Percentiles rank a stretch among this genome's conserved stretches.
Evolutionary conservation across 768 basidiomycete species (phyloP).

Genomic region (Cystofilobasidium bisporidii): DNA sequence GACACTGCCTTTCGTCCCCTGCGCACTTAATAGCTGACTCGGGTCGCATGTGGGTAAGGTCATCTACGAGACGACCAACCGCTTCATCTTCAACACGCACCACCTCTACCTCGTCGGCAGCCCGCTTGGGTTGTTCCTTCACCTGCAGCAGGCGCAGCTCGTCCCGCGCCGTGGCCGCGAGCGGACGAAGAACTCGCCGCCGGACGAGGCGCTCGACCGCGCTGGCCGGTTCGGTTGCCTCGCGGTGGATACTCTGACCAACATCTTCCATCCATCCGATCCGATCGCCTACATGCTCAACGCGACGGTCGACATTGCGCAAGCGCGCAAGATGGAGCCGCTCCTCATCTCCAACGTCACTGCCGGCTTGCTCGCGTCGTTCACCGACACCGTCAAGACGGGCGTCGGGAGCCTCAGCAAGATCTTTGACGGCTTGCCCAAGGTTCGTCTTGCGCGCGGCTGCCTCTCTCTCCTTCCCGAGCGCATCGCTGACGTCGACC

Average conservation of each 20-base stretch:
- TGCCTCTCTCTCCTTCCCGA: conserved; percentile 16
- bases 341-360: conserved; percentile 39
- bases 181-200: conserved; percentile 37
- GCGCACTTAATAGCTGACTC: no score
- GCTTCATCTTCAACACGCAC: conserved; percentile 36
- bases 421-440: conserved; percentile 17
- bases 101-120: conserved; percentile 43
- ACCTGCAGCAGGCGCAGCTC: conserved; percentile 43
- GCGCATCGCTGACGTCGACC: conserved; percentile 30
- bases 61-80: conserved; percentile 35
- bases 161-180: conserved; percentile 41
- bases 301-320: conserved; percentile 43
- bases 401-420: conserved; percentile 20
- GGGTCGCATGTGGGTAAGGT: no score
- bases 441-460: conserved; percentile 7
- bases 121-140: conserved; percentile 45
- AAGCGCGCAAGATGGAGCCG: conserved; percentile 33
- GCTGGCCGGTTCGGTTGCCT: conserved; percentile 44
- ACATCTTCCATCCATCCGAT: conserved; percentile 44
- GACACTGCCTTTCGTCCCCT: no score
- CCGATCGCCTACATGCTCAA: conserved; percentile 44
- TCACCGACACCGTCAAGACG: conserved; percentile 37
- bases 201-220: conserved; percentile 46
- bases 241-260: conserved; percentile 39
- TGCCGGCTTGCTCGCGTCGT: conserved; percentile 37